A percentile compares a stretch with the other conserved stretches of the same genome.
Conservation (phyloP, 176 grass and related monocot species). For the Oryza meridionalis region DNA sequence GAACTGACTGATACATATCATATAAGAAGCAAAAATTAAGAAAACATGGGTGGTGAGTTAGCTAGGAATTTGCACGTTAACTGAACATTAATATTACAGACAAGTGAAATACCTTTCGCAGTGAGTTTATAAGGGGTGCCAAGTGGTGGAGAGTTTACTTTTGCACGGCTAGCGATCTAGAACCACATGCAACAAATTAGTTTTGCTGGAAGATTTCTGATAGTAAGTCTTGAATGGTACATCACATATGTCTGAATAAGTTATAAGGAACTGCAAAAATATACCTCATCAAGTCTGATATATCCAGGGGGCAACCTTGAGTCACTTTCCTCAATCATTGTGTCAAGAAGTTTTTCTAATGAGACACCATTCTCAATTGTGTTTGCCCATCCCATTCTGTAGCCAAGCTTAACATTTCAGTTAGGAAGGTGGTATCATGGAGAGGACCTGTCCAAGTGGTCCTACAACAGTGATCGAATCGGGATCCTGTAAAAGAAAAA, state of each 20-base stretch:
- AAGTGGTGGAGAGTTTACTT: conserved; percentile 71
- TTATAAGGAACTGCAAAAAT: conserved; percentile 22
- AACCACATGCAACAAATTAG: conserved; percentile 32
- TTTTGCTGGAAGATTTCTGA: background rate
- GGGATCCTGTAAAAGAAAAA: conserved; percentile 52
- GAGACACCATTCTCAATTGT: conserved; percentile 52
- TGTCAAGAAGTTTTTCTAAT: conserved; percentile 80
- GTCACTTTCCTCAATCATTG: conserved; percentile 85
- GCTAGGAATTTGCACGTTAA: background rate
- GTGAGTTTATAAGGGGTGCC: conserved; percentile 60
- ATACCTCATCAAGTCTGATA: conserved; percentile 88
- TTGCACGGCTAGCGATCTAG: conserved; percentile 85
- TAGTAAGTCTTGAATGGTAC: conserved; percentile 4
- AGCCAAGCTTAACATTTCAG: conserved; percentile 81
- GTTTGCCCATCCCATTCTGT: conserved; percentile 72
- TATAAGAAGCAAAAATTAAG: conserved; percentile 2
- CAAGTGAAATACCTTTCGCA: conserved; percentile 60
- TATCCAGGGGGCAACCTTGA: conserved; percentile 81
- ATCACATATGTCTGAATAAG: background rate
- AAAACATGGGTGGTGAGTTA: background rate
- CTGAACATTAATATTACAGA: conserved; percentile 23
- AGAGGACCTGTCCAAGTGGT: conserved; percentile 89
- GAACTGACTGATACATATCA: background rate
- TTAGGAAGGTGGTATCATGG: conserved; percentile 70
- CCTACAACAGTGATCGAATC: conserved; percentile 65